Evolutionary conservation across 2,329 filamentous ascomycete species (phyloP), one percentile per base, ranked within the genome.

Genomic region (Cladophialophora chaetospira): DNA sequence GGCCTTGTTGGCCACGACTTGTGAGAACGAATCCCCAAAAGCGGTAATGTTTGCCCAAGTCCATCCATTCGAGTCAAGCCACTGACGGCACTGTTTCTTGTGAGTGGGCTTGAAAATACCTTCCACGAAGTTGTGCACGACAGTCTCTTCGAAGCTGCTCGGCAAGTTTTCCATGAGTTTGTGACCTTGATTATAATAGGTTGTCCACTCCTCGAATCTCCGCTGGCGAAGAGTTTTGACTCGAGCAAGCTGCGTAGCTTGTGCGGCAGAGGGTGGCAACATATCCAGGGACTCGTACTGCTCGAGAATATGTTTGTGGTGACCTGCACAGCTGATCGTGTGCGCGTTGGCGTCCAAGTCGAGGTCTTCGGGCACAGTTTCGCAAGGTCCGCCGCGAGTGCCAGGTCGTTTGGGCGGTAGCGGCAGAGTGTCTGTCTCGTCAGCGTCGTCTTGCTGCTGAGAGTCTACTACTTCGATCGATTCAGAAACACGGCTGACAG

Each of bases 21-120:
- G 57, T 23, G 60, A 60, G 46, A 53, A 55, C n/a, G 52, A 10
- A 15, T 42, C 21, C 3, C 51, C 48, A 40, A 62, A 64, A 3
- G 38, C 33, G 38, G 35, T 46, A 17, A 64, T 17, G 31, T 55
- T 64, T 21, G 55, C 55, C 62, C 62, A 64, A 8, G 38, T 58
- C 62, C 62, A 64, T 9, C 59, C 62, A 35, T 53, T 56, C 8
- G 28, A 42, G n/a, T 62, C 60, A 11, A 64, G 55, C 54, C 53
- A 64, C 28, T 62, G 57, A 21, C 45, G 57, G 51, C 59, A 62
- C 47, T 64, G 62, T 40, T 44, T 53, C 29, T 40, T 55, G 21
- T 60, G 57, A n/a, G 15, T 35, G 3, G 26, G 40, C 5, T 40
- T 26, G 33, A 51, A 59, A 4, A 64, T 49, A 4, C 62, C 62